Conservation (phyloP, 495 filamentous ascomycete species). For the Sporormia fimetaria region DNA sequence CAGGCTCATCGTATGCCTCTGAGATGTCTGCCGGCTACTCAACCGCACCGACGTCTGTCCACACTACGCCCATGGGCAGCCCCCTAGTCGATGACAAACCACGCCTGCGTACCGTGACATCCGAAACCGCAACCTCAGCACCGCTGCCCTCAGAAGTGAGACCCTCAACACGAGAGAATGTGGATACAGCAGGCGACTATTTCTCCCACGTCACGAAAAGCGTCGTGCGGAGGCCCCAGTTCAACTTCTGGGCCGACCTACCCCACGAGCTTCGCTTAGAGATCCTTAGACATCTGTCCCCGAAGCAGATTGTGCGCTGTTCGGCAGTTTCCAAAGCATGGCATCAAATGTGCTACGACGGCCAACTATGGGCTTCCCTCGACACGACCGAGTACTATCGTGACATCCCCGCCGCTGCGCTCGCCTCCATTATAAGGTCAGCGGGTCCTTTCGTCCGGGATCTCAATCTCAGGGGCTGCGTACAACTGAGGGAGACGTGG, state of each 20-base stretch:
- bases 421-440: conserved; percentile 72
- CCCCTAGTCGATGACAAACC: conserved; percentile 35
- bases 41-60: conserved; percentile 50
- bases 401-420: conserved; percentile 68
- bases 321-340: conserved; percentile 73
- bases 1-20: conserved; percentile 45
- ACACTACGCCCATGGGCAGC: conserved; percentile 40
- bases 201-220: conserved; percentile 35
- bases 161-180: conserved; percentile 34
- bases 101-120: conserved; percentile 42
- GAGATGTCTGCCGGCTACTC: conserved; percentile 53
- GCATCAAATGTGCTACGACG: conserved; percentile 83
- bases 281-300: conserved; percentile 63
- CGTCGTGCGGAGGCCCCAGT: conserved; percentile 35
- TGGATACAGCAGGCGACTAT: conserved; percentile 36
- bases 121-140: conserved; percentile 39
- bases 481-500: conserved; percentile 71
- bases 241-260: conserved; percentile 71
- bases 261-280: conserved; percentile 71
- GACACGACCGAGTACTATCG: conserved; percentile 81
- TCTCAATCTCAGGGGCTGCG: conserved; percentile 70
- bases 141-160: conserved; percentile 56
- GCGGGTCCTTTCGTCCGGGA: conserved; percentile 85
- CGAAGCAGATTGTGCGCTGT: conserved; percentile 71
- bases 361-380: conserved; percentile 78